Base-by-base conservation (phyloP, 768 basidiomycete genomes). In the Boletellus emodensis region DNA sequence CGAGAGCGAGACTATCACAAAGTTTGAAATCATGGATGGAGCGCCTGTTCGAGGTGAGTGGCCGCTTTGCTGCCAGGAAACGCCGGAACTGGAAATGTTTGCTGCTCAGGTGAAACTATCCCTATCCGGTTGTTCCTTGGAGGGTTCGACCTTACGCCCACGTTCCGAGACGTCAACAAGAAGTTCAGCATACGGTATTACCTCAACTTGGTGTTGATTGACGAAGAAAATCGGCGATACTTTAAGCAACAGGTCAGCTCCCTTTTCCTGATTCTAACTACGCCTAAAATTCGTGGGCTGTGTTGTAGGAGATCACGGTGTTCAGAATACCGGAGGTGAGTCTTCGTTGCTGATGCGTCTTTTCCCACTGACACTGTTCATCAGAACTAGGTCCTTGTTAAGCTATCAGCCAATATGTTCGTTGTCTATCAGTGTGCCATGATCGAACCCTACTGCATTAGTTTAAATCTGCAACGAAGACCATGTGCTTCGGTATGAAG, bases 21-120 rank as follows among this genome's bases (percentile, higher is more conserved):
- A 98, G 71, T 98, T 97, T 63, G 96, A 98, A 71, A 96, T 97
- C 59, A 96, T 96, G 94, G 94, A 98, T 66, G 94, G 94, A 3
- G 92, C 94, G 7, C 95, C 95, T 2, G 93, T 97, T n/a, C 79
- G 93, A 74, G 92, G 91, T 88, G 55, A 41, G 76, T 65, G 4
- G 6, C 40, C 22, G 13, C 8, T 12, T 14, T 33, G 37, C 0
- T 18, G 10, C 3, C 17, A n/a, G 35, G 11, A 26, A 30, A 28
- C 40, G 22, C 22, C n/a, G 22, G 4, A 42, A 30, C 12, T 40
- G 4, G 13, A 59, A 2, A 20, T 6, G 33, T 41, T 14, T 24
- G 5, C 15, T n/a, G 18, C 55, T 1, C 59, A 94, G 94, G 95
- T 45, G 96, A 99, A 72, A 97, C 94, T 10, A 97, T 98, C 59